Evolutionary conservation across 108 stramenopile genomes (phyloP).

Genomic region (Skeletonema potamos): DNA sequence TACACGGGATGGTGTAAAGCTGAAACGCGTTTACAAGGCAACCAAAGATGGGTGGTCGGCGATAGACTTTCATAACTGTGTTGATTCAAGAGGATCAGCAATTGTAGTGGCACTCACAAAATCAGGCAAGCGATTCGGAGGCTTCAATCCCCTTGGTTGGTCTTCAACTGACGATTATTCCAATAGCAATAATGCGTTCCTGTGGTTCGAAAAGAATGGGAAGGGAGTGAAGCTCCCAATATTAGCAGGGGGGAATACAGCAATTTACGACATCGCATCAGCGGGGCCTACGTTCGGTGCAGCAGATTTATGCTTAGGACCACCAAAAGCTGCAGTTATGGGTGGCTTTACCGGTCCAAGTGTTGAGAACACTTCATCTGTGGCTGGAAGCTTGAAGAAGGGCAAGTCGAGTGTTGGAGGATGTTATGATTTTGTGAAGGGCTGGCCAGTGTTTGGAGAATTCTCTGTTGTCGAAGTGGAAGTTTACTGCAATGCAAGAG

Average conservation of each 20-base stretch:
- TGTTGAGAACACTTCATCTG: constrained; percentile 60
- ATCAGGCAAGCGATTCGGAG: constrained; percentile 65
- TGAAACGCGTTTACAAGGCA: constrained; percentile 50
- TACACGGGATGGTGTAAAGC: constrained; percentile 33
- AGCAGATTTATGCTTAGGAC: constrained; percentile 69
- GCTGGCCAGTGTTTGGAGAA: constrained; percentile 68
- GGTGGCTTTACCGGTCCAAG: constrained; percentile 85
- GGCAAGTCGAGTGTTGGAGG: constrained; percentile 57
- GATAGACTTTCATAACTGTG: constrained; percentile 65
- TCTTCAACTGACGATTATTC: constrained; percentile 74
- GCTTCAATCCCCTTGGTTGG: constrained; percentile 80
- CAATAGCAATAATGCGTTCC: constrained; percentile 67
- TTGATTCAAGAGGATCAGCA: constrained; percentile 72
- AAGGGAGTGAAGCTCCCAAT: constrained; percentile 48
- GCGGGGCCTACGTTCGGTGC: constrained; percentile 79
- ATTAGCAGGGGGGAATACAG: constrained; percentile 66
- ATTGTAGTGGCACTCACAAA: constrained; percentile 60
- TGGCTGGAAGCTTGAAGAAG: constrained; percentile 59
- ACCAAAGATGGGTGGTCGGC: constrained; percentile 80
- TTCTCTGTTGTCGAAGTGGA: constrained; percentile 66
- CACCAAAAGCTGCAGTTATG: constrained; percentile 72
- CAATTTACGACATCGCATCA: constrained; percentile 81
- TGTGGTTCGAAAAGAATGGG: constrained; percentile 56
- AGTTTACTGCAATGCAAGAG: constrained; percentile 71
- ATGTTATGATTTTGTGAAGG: constrained; percentile 51